Evolutionary conservation across 2,329 filamentous ascomycete species (phyloP).

Genomic region (Reticulascus tulasneorum): DNA sequence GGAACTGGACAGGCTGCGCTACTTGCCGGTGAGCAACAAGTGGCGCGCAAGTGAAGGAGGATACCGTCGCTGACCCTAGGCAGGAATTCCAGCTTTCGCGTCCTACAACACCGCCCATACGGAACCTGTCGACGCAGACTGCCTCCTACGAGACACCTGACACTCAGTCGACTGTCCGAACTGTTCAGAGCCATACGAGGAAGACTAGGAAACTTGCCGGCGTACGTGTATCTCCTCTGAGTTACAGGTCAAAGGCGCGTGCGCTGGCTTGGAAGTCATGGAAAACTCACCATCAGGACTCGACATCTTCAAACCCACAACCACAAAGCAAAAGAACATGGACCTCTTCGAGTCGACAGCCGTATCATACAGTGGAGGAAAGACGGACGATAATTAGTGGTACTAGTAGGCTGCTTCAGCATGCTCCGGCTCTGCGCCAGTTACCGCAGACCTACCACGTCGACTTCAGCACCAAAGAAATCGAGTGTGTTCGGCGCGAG

Average conservation of each 20-base stretch:
- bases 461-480: slow-evolving; percentile 39
- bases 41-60: no score
- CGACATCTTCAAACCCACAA: background rate
- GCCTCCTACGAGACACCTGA: no score
- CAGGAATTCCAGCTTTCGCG: no score
- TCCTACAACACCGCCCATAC: no score
- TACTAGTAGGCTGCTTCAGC: slow-evolving; percentile 11
- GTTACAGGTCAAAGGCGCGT: slow-evolving; percentile 15
- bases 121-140: no score
- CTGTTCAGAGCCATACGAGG: no score
- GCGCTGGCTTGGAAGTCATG: slow-evolving; percentile 16
- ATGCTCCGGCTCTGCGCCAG: slow-evolving; percentile 1
- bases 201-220: background rate
- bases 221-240: slow-evolving; percentile 1
- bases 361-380: slow-evolving; percentile 18
- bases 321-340: slow-evolving; percentile 5
- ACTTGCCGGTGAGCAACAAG: no score
- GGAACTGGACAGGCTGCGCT: background rate
- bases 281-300: slow-evolving; percentile 1
- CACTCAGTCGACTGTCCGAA: no score
- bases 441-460: slow-evolving; percentile 31
- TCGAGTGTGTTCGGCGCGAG: slow-evolving; percentile 17
- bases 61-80: no score
- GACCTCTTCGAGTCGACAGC: slow-evolving; percentile 14
- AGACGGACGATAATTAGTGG: slow-evolving; percentile 15